Evolutionary conservation across 2,329 filamentous ascomycete species (phyloP), one percentile per base, ranked within the genome.

Genomic region (Aureobasidium sp.): DNA sequence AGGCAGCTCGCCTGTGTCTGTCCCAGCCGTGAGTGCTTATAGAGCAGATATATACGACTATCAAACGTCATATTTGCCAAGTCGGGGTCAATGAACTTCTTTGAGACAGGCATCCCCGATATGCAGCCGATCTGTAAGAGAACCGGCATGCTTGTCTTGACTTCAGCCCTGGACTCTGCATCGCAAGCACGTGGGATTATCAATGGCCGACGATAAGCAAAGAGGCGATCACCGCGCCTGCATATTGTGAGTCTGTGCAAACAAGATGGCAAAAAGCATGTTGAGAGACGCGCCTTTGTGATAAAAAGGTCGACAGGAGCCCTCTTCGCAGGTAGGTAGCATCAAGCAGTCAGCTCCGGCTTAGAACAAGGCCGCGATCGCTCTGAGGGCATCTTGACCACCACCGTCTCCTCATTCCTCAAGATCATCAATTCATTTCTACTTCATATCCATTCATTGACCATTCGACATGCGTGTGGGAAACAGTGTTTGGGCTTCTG

Each of bases 201-300:
- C 41, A 37, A 58, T 47, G 55, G 42, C 17, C 42, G 15, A 42
- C 42, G 55, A 58, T 58, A 58, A 58, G 55, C 55, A 58, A 58
- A 58, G 27, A 57, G 55, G 55, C 42, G 42, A 58, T 58, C 42
- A 34, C 41, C 42, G 42, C 36, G 42, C 55, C 34, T 58, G 55
- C 31, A 48, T 20, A 48, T 27, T 20, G 20, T 29, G 45, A 48
- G 53, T 58, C 55, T 47, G 42, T 58, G 55, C 55, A 48, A 58
- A 20, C 55, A 48, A 58, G 29, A 58, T 8, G 55, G 55, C 55
- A 48, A 48, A 57, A 48, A 58, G 22, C 42, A 47, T 22, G 34
- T 57, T 44, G 25, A 48, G 31, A 37, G 15, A 14, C 9, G 22
- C 42, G 15, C 14, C 15, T 8, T n/a, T 27, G 14, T 29, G 7